These are phyloP conservation scores for Zasmidium angulare DNA, from an alignment of 2,329 filamentous ascomycete species.

Conservation along the genomic window DNA sequence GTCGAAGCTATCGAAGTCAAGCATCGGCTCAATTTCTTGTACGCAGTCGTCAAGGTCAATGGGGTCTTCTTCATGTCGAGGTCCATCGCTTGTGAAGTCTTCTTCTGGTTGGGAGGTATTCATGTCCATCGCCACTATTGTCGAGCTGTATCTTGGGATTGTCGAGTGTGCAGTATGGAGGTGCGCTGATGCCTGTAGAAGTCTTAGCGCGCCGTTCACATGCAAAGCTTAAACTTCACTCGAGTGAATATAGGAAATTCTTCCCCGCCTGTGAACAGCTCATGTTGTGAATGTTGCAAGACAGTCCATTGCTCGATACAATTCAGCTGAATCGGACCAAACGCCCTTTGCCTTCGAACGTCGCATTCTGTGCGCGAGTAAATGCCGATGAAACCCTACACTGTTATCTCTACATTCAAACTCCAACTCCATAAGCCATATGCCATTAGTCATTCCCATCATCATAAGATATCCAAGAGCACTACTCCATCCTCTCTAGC, in stretches of 20 bases:
- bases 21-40: too few species aligned
- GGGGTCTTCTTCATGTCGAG: not conserved
- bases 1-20: not conserved
- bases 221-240: not conserved
- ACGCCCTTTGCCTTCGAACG: not conserved
- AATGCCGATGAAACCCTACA: not conserved
- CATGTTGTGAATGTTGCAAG: not conserved
- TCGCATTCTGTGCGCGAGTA: not conserved
- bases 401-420: not conserved
- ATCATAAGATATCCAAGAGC: not conserved
- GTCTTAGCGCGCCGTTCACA: not conserved
- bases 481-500: not conserved
- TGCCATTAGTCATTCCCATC: not conserved
- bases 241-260: not conserved
- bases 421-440: not conserved
- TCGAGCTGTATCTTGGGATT: too few species aligned
- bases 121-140: too few species aligned
- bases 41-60: not conserved
- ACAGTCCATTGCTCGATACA: not conserved
- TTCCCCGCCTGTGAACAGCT: not conserved
- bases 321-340: not conserved
- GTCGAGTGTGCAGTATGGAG: too few species aligned
- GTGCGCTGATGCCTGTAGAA: too few species aligned
- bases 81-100: not conserved
- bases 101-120: too few species aligned